phyloP scores from a whole-genome alignment of 495 filamentous ascomycete genomes.

The Penicillium bovifimosum region DNA sequence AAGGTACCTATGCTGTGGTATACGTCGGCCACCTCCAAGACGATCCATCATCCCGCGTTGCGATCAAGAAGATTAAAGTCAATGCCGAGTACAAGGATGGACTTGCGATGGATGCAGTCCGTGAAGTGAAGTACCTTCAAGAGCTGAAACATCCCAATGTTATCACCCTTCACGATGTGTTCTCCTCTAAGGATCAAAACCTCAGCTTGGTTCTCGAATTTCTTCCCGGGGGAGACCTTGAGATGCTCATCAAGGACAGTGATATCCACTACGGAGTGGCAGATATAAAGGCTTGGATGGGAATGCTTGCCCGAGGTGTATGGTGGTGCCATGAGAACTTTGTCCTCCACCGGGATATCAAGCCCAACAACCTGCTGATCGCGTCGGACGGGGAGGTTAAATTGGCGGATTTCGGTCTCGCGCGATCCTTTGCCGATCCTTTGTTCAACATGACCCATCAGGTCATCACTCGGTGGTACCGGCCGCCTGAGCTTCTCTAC shows the following conservation, averaged over 20 bases:
- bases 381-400: conserved; percentile 89
- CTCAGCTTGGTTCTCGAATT: conserved; percentile 93
- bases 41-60: conserved; percentile 66
- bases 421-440: conserved; percentile 82
- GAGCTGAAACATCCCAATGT: conserved; percentile 96
- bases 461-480: conserved; percentile 96
- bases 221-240: conserved; percentile 83
- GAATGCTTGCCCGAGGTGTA: conserved; percentile 85
- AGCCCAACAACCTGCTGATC: conserved; percentile 96
- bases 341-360: conserved; percentile 95
- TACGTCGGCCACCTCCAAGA: conserved; percentile 73
- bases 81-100: conserved; percentile 80
- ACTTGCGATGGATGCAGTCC: conserved; percentile 86
- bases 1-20: conserved; percentile 95
- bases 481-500: conserved; percentile 88
- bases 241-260: conserved; percentile 83
- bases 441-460: conserved; percentile 84
- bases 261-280: conserved; percentile 70
- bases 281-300: conserved; percentile 98
- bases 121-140: conserved; percentile 90
- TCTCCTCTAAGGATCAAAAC: conserved; percentile 88
- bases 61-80: conserved; percentile 98
- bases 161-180: conserved; percentile 84
- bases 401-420: conserved; percentile 95
- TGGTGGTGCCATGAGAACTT: conserved; percentile 97